A percentile compares a stretch with the other conserved stretches of the same genome.
Evolutionary conservation across 495 filamentous ascomycete species (phyloP).

Genomic region (Penicillium bialowiezense): DNA sequence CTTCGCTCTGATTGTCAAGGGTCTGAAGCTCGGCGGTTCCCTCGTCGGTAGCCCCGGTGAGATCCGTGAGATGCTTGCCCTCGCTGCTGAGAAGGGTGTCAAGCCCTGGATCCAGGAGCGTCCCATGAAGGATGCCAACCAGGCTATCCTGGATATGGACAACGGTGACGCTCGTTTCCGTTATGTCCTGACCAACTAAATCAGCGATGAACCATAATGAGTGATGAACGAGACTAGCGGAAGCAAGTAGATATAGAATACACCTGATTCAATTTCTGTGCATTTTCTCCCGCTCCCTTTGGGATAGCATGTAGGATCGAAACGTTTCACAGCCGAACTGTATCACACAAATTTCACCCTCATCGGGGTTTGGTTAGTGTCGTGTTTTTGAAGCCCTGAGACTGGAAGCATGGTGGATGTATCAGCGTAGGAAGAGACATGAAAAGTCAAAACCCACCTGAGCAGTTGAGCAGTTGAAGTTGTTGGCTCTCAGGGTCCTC

Average conservation of each 20-base stretch:
- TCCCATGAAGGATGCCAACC: constrained; percentile 72
- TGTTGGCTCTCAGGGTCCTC: too few relatives aligned
- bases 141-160: constrained; percentile 66
- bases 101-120: constrained; percentile 70
- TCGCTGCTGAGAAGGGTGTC: constrained; percentile 68
- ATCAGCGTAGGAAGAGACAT: too few relatives aligned
- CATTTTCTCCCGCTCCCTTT: too few relatives aligned
- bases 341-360: too few relatives aligned
- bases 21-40: constrained; percentile 68
- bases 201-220: neutral
- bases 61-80: constrained; percentile 77
- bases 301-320: too few relatives aligned
- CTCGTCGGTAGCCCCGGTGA: constrained; percentile 68
- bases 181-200: constrained; percentile 65
- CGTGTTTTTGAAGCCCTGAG: too few relatives aligned
- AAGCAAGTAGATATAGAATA: neutral
- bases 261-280: neutral
- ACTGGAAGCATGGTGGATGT: too few relatives aligned
- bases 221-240: neutral
- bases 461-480: too few relatives aligned
- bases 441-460: too few relatives aligned
- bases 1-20: constrained; percentile 54
- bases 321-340: too few relatives aligned
- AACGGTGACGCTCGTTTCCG: constrained; percentile 69
- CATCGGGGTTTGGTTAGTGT: too few relatives aligned